These are phyloP conservation scores for Rhodotorula babjevae DNA, from an alignment of 768 basidiomycete genomes.

Conservation along the genomic window DNA sequence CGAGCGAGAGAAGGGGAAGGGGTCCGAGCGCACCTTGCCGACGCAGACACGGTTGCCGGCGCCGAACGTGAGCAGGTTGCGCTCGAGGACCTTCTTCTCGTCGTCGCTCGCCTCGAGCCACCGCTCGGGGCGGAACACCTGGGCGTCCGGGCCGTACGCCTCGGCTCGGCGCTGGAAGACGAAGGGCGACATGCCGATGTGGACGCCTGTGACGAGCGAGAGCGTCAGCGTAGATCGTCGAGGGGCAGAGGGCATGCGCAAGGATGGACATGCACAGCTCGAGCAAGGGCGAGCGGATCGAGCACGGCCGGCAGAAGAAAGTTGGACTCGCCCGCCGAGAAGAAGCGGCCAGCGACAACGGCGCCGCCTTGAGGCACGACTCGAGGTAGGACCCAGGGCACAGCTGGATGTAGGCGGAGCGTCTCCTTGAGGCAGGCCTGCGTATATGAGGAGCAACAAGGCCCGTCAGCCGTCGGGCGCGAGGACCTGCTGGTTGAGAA, in stretches of 20 bases:
- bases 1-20: background rate
- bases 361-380: conserved; percentile 34
- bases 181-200: conserved; percentile 17
- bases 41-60: conserved; percentile 13
- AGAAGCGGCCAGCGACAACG: conserved; percentile 19
- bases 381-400: conserved; percentile 28
- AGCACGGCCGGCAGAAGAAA: too few relatives aligned
- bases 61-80: conserved; percentile 23
- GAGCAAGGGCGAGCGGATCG: too few relatives aligned
- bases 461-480: too few relatives aligned
- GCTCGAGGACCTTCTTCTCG: conserved; percentile 16
- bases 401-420: conserved; percentile 36
- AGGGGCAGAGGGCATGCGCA: too few relatives aligned
- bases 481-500: background rate
- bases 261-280: too few relatives aligned
- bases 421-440: conserved; percentile 40
- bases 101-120: conserved; percentile 31
- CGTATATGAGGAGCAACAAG: background rate
- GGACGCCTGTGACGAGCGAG: background rate
- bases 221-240: too few relatives aligned
- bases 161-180: conserved; percentile 19
- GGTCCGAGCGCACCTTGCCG: background rate
- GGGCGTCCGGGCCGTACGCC: conserved; percentile 27
- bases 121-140: conserved; percentile 26
- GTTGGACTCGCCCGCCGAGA: conserved; percentile 9